phyloP scores from a whole-genome alignment of 768 basidiomycete species.

The Neoboletus magnificus region DNA sequence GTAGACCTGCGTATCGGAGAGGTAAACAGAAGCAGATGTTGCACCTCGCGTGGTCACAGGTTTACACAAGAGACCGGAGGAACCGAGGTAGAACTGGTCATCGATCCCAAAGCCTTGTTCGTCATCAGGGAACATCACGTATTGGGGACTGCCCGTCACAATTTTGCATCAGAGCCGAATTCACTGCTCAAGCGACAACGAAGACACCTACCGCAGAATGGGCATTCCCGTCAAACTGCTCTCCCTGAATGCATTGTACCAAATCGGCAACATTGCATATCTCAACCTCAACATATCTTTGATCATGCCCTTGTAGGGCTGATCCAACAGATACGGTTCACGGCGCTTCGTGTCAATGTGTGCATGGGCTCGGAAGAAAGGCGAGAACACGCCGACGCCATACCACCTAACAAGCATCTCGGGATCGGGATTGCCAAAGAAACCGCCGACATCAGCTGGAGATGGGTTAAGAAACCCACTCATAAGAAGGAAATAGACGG shows the following conservation, averaged over 20 bases:
- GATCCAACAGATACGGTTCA: constrained; percentile 89
- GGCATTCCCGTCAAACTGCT: constrained; percentile 79
- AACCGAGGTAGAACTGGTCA: constrained; percentile 91
- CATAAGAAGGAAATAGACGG: background rate
- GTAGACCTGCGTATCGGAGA: constrained; percentile 89
- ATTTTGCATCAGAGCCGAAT: background rate
- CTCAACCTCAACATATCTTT: constrained; percentile 76
- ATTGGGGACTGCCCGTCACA: constrained; percentile 75
- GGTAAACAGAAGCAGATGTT: constrained; percentile 70
- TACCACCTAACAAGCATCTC: constrained; percentile 99
- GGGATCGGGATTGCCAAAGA: constrained; percentile 93
- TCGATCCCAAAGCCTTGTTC: constrained; percentile 82
- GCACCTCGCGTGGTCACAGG: constrained; percentile 78
- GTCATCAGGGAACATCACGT: constrained; percentile 89
- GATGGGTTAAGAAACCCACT: background rate
- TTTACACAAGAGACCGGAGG: constrained; percentile 86
- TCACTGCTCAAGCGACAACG: background rate
- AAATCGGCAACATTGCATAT: constrained; percentile 84
- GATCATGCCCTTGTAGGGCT: constrained; percentile 83
- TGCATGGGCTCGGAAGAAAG: constrained; percentile 98
- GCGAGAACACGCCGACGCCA: constrained; percentile 89
- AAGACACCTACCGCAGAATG: constrained; percentile 62
- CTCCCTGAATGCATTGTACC: constrained; percentile 98
- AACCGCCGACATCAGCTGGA: constrained; percentile 95
- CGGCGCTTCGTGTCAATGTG: constrained; percentile 97